Evolutionary conservation across 768 basidiomycete species (phyloP).

Genomic region (Phaeotremella skinneri): DNA sequence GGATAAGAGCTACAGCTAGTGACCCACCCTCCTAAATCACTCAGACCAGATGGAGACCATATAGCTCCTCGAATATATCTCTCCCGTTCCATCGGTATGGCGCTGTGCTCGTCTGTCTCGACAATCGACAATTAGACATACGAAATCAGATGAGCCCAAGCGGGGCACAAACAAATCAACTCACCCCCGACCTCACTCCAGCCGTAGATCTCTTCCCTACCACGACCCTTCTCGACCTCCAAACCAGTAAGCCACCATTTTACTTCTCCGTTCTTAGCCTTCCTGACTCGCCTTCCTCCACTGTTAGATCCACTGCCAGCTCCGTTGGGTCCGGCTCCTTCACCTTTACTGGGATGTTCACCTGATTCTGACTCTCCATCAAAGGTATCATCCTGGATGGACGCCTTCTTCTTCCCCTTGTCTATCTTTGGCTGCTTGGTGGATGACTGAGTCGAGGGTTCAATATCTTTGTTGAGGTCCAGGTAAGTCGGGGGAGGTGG

Average conservation of each 20-base stretch:
- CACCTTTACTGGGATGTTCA: conserved; percentile 1
- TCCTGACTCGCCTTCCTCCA: neutral
- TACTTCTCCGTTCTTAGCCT: conserved; percentile 31
- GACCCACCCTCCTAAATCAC: conserved; percentile 39
- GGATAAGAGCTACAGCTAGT: neutral
- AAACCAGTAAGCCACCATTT: conserved; percentile 32
- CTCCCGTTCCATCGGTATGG: conserved; percentile 15
- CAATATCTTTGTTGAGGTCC: conserved; percentile 13
- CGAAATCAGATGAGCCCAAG: neutral
- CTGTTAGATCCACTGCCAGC: neutral
- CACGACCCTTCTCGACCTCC: conserved; percentile 25
- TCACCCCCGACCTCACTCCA: conserved; percentile 31
- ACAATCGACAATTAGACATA: neutral
- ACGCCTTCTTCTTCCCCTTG: conserved; percentile 1
- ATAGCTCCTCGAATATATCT: conserved; percentile 18
- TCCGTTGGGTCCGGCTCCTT: neutral
- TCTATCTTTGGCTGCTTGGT: neutral
- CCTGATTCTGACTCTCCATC: conserved; percentile 1
- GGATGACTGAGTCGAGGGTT: conserved; percentile 6
- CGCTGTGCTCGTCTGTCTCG: conserved; percentile 24
- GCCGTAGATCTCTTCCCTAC: conserved; percentile 28
- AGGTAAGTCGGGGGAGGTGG: conserved; percentile 24
- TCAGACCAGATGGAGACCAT: conserved; percentile 42
- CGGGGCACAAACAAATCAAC: neutral
- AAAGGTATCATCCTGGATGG: conserved; percentile 8